phyloP scores from a whole-genome alignment of 2,329 filamentous ascomycete genomes.

The Bisporella sp. region DNA sequence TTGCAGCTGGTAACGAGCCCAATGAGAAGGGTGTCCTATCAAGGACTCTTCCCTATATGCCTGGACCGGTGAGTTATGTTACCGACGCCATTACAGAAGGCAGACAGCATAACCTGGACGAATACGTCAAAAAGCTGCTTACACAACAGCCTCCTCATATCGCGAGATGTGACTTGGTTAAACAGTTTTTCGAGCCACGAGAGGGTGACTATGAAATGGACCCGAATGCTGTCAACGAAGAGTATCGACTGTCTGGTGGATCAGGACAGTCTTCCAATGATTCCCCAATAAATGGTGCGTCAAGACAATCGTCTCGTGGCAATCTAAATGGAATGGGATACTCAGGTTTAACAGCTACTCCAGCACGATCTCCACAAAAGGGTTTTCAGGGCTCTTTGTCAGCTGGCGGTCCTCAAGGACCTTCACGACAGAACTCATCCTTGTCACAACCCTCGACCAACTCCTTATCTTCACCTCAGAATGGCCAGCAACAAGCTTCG shows the following conservation, averaged over 20 bases:
- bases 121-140: slow-evolving; percentile 90
- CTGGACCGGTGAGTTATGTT: slow-evolving; percentile 92
- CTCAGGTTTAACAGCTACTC: slow-evolving; percentile 44
- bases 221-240: slow-evolving; percentile 53
- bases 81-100: slow-evolving; percentile 97
- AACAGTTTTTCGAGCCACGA: slow-evolving; percentile 83
- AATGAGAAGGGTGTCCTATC: slow-evolving; percentile 44
- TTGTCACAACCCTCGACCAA: slow-evolving; percentile 46
- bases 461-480: slow-evolving; percentile 45
- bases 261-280: slow-evolving; percentile 62
- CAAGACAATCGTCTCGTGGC: slow-evolving; percentile 57
- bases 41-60: slow-evolving; percentile 91
- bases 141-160: slow-evolving; percentile 73
- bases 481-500: slow-evolving; percentile 28
- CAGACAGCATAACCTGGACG: slow-evolving; percentile 83
- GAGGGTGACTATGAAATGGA: slow-evolving; percentile 93
- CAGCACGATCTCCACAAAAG: slow-evolving; percentile 28
- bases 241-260: slow-evolving; percentile 67
- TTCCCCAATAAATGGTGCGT: slow-evolving; percentile 52
- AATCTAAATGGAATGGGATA: slow-evolving; percentile 54
- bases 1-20: slow-evolving; percentile 83
- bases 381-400: slow-evolving; percentile 33
- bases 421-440: slow-evolving; percentile 24
- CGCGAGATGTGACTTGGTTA: slow-evolving; percentile 73
- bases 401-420: slow-evolving; percentile 13